Percentiles rank a stretch among this genome's conserved stretches.
These are phyloP conservation scores for Alternaria sp. DNA, from an alignment of 2,329 filamentous ascomycete genomes.

Conservation along the genomic window DNA sequence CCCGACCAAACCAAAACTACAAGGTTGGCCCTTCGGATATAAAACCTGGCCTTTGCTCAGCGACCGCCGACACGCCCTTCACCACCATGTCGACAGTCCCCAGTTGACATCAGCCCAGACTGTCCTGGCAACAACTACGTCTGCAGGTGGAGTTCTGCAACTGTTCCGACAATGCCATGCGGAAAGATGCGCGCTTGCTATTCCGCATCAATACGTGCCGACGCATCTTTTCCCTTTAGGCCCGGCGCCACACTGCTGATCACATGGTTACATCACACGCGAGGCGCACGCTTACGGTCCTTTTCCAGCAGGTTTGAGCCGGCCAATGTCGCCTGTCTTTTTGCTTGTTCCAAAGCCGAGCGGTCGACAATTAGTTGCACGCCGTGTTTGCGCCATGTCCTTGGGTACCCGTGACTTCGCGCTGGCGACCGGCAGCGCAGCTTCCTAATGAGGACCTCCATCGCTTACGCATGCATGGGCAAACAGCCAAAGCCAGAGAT, in stretches of 20 bases:
- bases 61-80: conserved; percentile 5
- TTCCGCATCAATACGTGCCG: conserved; percentile 17
- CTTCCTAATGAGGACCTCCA: conserved; percentile 19
- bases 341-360: background rate
- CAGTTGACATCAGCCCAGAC: conserved; percentile 7
- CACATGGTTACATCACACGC: conserved; percentile 12
- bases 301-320: conserved; percentile 1
- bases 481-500: conserved; percentile 12
- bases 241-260: conserved; percentile 30
- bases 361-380: background rate
- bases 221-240: conserved; percentile 18
- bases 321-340: conserved; percentile 7
- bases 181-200: conserved; percentile 7
- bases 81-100: conserved; percentile 11
- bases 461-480: conserved; percentile 9
- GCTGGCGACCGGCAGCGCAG: conserved; percentile 13
- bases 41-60: conserved; percentile 22
- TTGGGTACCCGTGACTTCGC: conserved; percentile 10
- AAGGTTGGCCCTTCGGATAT: conserved; percentile 22
- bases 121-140: background rate
- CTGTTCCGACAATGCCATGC: background rate
- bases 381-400: background rate
- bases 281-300: conserved; percentile 7
- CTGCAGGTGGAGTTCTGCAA: background rate
- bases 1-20: conserved; percentile 23